Evolutionary conservation across 495 filamentous ascomycete genomes (phyloP), one percentile per base, ranked within the genome.

Genomic region (Platismatia glauca): DNA sequence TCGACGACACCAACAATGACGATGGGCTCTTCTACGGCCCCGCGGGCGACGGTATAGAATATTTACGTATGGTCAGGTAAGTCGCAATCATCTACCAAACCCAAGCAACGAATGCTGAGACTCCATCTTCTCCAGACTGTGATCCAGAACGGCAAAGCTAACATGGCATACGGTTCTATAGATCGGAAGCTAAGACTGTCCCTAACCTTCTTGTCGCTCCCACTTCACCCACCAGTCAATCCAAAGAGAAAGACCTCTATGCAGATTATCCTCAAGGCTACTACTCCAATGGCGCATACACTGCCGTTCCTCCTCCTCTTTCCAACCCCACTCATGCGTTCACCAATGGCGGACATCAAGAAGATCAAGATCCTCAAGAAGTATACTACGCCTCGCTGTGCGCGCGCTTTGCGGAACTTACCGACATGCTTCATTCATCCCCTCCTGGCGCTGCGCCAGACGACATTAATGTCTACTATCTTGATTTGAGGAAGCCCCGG

Each of bases 31-130:
- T 75, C 57, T 81, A 83, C 59, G 79, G 77, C 3, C 72, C 73
- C 12, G 74, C 78, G 48, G 79, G 79, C 24, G 82, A 89, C 72
- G 90, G 88, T 6, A 57, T 94, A 34, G 82, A 83, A 59, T 95
- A 95, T 74, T 74, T 95, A 29, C 82, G 80, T 71, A 85, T 88
- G 76, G 90, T 95, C 58, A 81, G 89, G 90, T 95, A 79, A 81
- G 87, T 57, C 18, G 29, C 3, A n/a, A 34, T 9, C 34, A 3
- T 35, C 3, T n/a, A 1, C 35, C 16, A 22, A 15, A 15, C 29
- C 29, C 29, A 46, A 31, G 44, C 31, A 53, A 55, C 24, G 11
- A n/a, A 38, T 60, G 29, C 62, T 64, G 62, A 64, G 58, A 58
- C 61, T 44, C 31, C n/a, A n/a, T n/a, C 16, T 37, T 46, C 37